phyloP scores from a whole-genome alignment of 2,329 filamentous ascomycete species.

The Fonsecaea erecta region DNA sequence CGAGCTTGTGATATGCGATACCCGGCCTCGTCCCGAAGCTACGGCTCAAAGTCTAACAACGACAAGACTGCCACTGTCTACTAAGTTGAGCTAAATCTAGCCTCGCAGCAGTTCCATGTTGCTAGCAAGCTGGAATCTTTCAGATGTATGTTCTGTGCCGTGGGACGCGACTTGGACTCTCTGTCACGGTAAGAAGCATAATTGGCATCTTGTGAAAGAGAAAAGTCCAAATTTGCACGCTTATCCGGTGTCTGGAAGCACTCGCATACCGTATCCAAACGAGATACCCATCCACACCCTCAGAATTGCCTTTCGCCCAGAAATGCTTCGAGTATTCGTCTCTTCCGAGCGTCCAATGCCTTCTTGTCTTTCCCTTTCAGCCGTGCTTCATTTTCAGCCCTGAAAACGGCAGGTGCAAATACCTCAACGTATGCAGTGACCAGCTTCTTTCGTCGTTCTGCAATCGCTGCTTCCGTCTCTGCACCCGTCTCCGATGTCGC shows the following conservation, averaged over 20 bases:
- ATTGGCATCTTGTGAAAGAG: background rate
- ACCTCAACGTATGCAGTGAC: conserved; percentile 30
- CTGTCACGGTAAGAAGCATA: background rate
- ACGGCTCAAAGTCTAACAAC: background rate
- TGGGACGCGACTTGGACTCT: background rate
- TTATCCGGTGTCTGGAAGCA: background rate
- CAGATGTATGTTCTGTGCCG: too few species aligned
- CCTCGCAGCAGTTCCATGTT: background rate
- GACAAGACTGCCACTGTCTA: background rate
- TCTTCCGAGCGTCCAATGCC: conserved; percentile 31
- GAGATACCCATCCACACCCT: background rate
- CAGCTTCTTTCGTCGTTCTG: conserved; percentile 27
- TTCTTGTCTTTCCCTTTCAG: conserved; percentile 36
- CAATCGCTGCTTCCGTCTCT: background rate
- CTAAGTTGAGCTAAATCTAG: background rate
- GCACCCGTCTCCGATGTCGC: conserved; percentile 12
- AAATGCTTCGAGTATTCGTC: conserved; percentile 34
- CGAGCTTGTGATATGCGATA: too few species aligned
- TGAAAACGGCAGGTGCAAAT: conserved; percentile 35
- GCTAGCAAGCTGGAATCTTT: too few species aligned
- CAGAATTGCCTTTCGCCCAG: conserved; percentile 18
- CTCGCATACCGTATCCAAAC: conserved; percentile 4
- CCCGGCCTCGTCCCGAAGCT: background rate
- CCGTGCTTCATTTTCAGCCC: conserved; percentile 28
- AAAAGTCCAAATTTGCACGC: background rate